Conservation (phyloP, 2,329 filamentous ascomycete species). For the Penicillium olsonii region DNA sequence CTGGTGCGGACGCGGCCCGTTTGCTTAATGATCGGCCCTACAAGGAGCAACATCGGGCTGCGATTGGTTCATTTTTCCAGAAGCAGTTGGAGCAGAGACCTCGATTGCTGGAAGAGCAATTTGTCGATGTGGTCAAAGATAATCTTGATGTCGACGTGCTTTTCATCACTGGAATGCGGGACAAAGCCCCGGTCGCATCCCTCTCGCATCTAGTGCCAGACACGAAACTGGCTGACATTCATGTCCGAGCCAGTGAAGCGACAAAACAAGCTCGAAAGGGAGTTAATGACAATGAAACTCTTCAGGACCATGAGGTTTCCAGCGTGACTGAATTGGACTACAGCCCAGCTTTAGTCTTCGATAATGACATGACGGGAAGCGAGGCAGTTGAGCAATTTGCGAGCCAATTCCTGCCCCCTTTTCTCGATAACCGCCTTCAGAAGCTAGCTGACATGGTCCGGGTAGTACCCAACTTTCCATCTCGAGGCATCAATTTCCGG, state of each 20-base stretch:
- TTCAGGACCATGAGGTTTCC: slow-evolving; percentile 3
- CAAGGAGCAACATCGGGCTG: slow-evolving; percentile 61
- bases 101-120: slow-evolving; percentile 53
- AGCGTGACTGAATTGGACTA: slow-evolving; percentile 25
- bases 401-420: not conserved
- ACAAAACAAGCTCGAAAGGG: slow-evolving; percentile 30
- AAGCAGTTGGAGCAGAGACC: slow-evolving; percentile 48
- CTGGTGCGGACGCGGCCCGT: slow-evolving; percentile 50
- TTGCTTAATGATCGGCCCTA: slow-evolving; percentile 59
- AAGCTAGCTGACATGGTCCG: not conserved
- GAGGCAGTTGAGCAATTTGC: not conserved
- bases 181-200: slow-evolving; percentile 56
- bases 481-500: not conserved
- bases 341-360: slow-evolving; percentile 30
- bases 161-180: slow-evolving; percentile 65
- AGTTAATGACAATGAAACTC: not conserved
- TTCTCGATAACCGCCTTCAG: not conserved
- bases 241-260: slow-evolving; percentile 45
- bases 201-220: slow-evolving; percentile 59
- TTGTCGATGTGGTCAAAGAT: slow-evolving; percentile 48
- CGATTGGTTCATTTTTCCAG: slow-evolving; percentile 56
- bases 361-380: not conserved
- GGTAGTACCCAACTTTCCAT: not conserved
- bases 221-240: slow-evolving; percentile 57
- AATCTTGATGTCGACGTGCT: slow-evolving; percentile 55